Conservation (phyloP, 495 filamentous ascomycete species). For the Cercophora scortea region DNA sequence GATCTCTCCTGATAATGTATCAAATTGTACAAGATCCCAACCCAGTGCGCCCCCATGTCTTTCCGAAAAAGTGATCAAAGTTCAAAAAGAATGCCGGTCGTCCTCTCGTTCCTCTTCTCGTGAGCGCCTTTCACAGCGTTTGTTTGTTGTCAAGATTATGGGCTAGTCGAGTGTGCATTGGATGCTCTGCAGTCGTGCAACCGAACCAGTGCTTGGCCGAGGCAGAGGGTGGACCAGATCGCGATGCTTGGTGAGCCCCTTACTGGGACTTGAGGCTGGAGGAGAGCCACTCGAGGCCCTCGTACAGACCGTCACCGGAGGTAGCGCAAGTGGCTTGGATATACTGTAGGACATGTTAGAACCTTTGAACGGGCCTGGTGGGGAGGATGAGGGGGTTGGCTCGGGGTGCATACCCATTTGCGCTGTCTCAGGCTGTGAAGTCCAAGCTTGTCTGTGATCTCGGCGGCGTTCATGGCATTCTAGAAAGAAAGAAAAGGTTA, state of each 20-base stretch:
- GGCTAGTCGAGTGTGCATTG: constrained; percentile 40
- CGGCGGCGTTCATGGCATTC: constrained; percentile 99
- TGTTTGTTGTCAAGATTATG: constrained; percentile 31
- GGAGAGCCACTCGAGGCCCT: constrained; percentile 99
- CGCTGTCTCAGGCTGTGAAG: constrained; percentile 97
- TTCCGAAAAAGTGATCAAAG: constrained; percentile 37
- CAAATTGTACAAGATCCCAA: constrained; percentile 44
- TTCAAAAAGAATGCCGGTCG: constrained; percentile 23
- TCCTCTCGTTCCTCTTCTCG: constrained; percentile 14
- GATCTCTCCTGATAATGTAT: constrained; percentile 33
- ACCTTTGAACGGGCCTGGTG: neutral
- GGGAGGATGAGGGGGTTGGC: neutral
- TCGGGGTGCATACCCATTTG: constrained; percentile 74
- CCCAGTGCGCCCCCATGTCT: constrained; percentile 38
- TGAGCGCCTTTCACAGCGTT: constrained; percentile 23
- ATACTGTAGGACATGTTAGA: constrained; percentile 51
- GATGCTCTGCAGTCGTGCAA: constrained; percentile 34
- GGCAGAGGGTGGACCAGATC: constrained; percentile 20
- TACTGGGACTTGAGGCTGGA: constrained; percentile 83
- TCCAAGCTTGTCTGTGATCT: constrained; percentile 99
- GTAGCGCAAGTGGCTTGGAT: constrained; percentile 99
- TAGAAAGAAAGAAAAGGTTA: constrained; percentile 25
- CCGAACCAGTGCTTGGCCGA: constrained; percentile 34
- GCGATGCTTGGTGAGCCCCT: constrained; percentile 6
- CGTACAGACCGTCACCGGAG: constrained; percentile 98